Percentiles rank a stretch among this genome's conserved stretches.
phyloP scores from a whole-genome alignment of 2,329 filamentous ascomycete species.

The Sporothrix brunneoviolacea region DNA sequence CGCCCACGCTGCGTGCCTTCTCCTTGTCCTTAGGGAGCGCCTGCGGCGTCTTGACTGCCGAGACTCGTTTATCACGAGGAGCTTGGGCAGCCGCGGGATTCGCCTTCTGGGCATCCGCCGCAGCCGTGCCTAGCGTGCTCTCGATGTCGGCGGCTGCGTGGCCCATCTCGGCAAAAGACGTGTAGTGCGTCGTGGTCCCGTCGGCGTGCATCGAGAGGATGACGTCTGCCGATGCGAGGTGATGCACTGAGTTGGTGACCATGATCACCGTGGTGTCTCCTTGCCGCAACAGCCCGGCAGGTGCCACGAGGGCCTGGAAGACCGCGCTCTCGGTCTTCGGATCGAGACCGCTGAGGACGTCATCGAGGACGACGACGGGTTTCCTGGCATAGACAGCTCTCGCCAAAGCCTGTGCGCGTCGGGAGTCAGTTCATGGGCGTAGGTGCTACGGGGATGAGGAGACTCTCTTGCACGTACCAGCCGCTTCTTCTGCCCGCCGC shows the following conservation, averaged over 20 bases:
- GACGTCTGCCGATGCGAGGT: neutral
- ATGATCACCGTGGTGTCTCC: conserved; percentile 27
- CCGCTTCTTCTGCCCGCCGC: neutral
- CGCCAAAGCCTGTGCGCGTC: conserved; percentile 28
- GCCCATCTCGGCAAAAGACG: neutral
- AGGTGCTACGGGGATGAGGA: too few species aligned
- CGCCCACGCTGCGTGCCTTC: neutral
- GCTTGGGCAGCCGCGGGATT: too few species aligned
- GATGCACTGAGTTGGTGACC: conserved; percentile 20
- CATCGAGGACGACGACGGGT: conserved; percentile 28
- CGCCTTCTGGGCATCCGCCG: too few species aligned
- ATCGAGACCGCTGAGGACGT: conserved; percentile 30
- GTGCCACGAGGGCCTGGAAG: conserved; percentile 25
- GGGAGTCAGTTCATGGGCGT: too few species aligned
- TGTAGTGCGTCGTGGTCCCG: neutral
- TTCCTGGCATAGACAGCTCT: conserved; percentile 28
- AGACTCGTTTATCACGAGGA: neutral
- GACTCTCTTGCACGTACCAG: too few species aligned
- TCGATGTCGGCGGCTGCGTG: neutral
- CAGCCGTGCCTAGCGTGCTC: neutral
- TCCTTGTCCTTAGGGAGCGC: neutral
- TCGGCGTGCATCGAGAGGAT: neutral
- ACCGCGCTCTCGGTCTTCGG: conserved; percentile 26
- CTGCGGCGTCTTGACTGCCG: neutral
- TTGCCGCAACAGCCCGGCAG: conserved; percentile 24